Percentiles rank a stretch among this genome's conserved stretches.
phyloP scores from a whole-genome alignment of 345 rosid genomes.

The Eucalyptus lansdowneana region DNA sequence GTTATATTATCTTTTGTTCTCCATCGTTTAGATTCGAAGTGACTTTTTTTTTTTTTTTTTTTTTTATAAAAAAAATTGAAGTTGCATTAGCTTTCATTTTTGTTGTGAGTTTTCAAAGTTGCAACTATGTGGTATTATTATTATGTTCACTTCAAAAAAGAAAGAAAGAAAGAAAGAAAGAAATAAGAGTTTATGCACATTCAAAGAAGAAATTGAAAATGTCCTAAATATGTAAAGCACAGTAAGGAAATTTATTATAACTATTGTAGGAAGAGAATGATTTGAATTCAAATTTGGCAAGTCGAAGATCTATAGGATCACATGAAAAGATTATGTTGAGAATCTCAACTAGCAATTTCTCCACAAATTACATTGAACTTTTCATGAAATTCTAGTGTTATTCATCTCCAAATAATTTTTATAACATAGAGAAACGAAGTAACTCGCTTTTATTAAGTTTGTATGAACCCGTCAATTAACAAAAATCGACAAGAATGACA shows the following conservation, averaged over 20 bases:
- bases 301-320: neutral
- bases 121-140: neutral
- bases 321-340: neutral
- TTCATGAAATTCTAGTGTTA: neutral
- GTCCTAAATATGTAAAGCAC: neutral
- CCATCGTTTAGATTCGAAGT: neutral
- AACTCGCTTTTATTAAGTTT: neutral
- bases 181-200: neutral
- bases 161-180: neutral
- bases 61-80: neutral
- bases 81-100: neutral
- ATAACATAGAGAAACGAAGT: neutral
- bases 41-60: neutral
- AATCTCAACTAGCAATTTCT: neutral
- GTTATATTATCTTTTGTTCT: neutral
- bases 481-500: too few species aligned
- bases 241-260: neutral
- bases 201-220: neutral
- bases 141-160: neutral
- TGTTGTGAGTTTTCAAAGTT: neutral
- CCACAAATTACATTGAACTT: neutral
- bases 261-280: neutral
- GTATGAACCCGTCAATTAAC: accelerated
- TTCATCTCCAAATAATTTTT: neutral
- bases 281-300: neutral